Conservation (phyloP, 1,284 basidiomycete species). For the Cryptococcus wingfieldii region DNA sequence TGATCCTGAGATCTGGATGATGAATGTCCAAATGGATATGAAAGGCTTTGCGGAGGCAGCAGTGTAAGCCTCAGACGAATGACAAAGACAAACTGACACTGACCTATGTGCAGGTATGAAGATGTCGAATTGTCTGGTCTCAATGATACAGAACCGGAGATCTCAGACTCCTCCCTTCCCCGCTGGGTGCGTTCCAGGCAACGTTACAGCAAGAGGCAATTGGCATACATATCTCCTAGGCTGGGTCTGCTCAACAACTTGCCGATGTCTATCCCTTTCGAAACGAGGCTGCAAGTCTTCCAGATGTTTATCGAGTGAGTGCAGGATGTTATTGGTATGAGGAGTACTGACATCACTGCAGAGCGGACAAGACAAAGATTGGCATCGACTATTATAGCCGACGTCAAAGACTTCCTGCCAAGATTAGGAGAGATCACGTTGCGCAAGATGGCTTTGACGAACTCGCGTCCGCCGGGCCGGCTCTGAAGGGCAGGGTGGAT, state of each 20-base stretch:
- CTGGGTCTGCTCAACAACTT: constrained; percentile 91
- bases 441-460: constrained; percentile 78
- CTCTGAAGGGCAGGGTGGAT: constrained; percentile 73
- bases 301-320: constrained; percentile 63
- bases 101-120: constrained; percentile 39
- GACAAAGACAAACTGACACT: neutral
- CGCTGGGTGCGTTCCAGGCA: constrained; percentile 44
- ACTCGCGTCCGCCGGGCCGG: constrained; percentile 62
- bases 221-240: constrained; percentile 73
- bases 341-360: constrained; percentile 3
- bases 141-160: constrained; percentile 20
- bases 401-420: constrained; percentile 47
- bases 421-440: constrained; percentile 68
- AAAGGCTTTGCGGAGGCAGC: constrained; percentile 86
- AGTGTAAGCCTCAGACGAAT: constrained; percentile 55
- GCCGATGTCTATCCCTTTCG: constrained; percentile 93
- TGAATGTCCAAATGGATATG: constrained; percentile 65
- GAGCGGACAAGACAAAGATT: constrained; percentile 39
- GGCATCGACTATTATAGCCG: constrained; percentile 29
- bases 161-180: constrained; percentile 17
- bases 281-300: constrained; percentile 83
- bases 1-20: constrained; percentile 79
- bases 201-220: constrained; percentile 61
- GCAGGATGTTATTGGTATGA: neutral
- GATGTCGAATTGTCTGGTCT: constrained; percentile 46